phyloP scores from a whole-genome alignment of 768 basidiomycete genomes.

The Inosperma sp. region DNA sequence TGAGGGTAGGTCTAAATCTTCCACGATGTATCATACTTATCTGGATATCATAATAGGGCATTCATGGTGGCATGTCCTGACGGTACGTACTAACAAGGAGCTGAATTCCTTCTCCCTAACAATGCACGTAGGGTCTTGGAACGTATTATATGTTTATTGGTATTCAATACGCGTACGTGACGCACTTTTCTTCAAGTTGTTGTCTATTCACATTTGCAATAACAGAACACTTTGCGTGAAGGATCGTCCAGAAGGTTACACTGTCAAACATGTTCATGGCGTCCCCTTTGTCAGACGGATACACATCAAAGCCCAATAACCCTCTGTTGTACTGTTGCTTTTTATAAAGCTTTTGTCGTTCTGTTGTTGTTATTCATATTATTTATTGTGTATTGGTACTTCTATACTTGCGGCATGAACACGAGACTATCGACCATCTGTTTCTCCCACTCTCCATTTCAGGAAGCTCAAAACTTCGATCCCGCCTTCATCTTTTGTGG shows the following conservation, averaged over 20 bases:
- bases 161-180: conserved; percentile 42
- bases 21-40: neutral
- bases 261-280: conserved; percentile 37
- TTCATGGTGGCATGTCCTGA: conserved; percentile 72
- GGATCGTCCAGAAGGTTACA: conserved; percentile 50
- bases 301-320: conserved; percentile 22
- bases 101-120: neutral
- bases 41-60: conserved; percentile 41
- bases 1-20: conserved; percentile 43
- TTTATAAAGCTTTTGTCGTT: neutral
- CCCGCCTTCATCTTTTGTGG: conserved; percentile 31
- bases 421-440: neutral
- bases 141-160: conserved; percentile 50
- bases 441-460: conserved; percentile 58
- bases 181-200: neutral
- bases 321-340: neutral
- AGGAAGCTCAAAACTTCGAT: conserved; percentile 50
- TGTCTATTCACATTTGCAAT: neutral
- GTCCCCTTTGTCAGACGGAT: conserved; percentile 45
- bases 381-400: neutral
- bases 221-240: conserved; percentile 56
- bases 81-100: conserved; percentile 35
- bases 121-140: conserved; percentile 38
- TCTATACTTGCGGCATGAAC: neutral
- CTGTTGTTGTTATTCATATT: neutral